Conservation (phyloP, 2,329 filamentous ascomycete genomes). For the Volutella citrinella region DNA sequence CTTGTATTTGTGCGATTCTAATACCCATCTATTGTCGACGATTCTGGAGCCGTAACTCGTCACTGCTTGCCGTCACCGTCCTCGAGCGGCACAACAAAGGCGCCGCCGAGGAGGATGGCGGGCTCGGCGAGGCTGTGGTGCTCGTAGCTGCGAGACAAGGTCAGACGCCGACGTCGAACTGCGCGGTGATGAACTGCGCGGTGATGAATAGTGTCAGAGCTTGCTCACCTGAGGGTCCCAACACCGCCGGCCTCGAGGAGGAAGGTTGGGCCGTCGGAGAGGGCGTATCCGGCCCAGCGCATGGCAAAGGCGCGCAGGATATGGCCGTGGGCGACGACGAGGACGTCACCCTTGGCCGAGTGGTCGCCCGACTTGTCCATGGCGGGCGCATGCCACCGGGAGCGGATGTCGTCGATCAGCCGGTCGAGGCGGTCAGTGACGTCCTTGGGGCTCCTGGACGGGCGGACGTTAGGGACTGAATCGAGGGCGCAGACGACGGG, state of each 20-base stretch:
- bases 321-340: constrained; percentile 85
- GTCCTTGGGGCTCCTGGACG: constrained; percentile 63
- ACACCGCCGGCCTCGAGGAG: constrained; percentile 88
- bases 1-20: too few species aligned
- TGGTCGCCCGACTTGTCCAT: constrained; percentile 52
- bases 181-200: neutral
- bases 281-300: constrained; percentile 72
- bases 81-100: constrained; percentile 63
- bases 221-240: constrained; percentile 69
- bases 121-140: constrained; percentile 76
- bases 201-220: too few species aligned
- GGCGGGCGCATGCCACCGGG: constrained; percentile 59
- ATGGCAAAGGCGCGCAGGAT: constrained; percentile 85
- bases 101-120: constrained; percentile 73
- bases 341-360: constrained; percentile 34
- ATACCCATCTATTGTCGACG: too few species aligned
- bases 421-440: constrained; percentile 70
- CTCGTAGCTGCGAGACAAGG: constrained; percentile 60
- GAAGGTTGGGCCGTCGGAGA: constrained; percentile 74
- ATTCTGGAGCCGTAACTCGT: too few species aligned
- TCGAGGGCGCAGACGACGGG: too few species aligned
- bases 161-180: neutral
- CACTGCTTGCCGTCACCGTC: too few species aligned
- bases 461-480: too few species aligned
- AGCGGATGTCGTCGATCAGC: constrained; percentile 72